Evolutionary conservation across 805 yeast genomes (phyloP), one percentile per base, ranked within the genome.

Genomic region (Priceomyces castillae): DNA sequence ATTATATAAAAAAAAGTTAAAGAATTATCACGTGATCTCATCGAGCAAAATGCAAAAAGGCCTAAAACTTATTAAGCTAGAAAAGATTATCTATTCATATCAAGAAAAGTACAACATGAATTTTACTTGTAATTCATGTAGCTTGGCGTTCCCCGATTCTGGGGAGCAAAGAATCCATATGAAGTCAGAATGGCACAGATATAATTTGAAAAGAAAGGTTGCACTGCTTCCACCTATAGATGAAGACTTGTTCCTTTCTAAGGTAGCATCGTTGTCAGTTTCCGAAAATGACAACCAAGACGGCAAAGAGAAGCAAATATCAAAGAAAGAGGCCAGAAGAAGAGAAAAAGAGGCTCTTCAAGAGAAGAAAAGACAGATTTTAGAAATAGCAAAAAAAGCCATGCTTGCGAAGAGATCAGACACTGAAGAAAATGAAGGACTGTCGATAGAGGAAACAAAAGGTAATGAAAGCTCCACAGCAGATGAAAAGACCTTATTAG

Each of bases 121-220:
- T 42, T 62, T 51, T 40, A 89, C 97, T 10, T 94, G 99, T 67
- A 87, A 90, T 58, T 84, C 96, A 16, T 94, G 99, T 65, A 81
- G 81, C 18, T 80, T 89, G 50, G 82, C 82, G 37, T 94, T 94
- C 58, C 79, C 83, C 34, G 73, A 82, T 30, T 84, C 95, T n/a
- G 94, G 84, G 49, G 73, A 82, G 46, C 99, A 94, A 67, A 76
- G 98, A 49, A 77, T 76, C 50, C 99, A 94, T 62, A 94, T 94
- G 99, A 89, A 87, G 61, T 83, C 96, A 2, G 99, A 94, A 44
- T 94, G 99, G 99, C 99, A 94, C 61, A 77, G 99, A 49, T 94
- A 94, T 65, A 94, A 94, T 58, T 75, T 94, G 58, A 94, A 94
- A 61, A 81, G 99, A 67, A 78, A 96, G 56, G 96, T 94, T 25